These are phyloP conservation scores for Camptophora hylomeconis DNA, from an alignment of 2,329 filamentous ascomycete species.

Conservation along the genomic window DNA sequence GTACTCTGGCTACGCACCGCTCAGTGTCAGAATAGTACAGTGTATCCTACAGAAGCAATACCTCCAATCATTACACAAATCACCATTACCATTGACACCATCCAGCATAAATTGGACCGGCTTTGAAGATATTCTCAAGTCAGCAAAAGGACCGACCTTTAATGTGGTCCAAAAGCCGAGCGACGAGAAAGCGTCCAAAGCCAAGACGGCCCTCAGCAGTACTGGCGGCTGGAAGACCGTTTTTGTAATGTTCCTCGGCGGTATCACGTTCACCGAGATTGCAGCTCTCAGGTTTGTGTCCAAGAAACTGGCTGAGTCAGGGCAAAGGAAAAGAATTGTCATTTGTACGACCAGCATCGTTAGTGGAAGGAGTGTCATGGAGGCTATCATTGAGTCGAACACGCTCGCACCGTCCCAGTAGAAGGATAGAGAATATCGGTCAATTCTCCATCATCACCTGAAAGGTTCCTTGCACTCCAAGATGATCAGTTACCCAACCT, in stretches of 20 bases:
- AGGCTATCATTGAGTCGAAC: constrained; percentile 62
- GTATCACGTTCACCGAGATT: constrained; percentile 91
- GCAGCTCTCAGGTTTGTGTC: constrained; percentile 85
- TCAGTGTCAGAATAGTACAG: constrained; percentile 83
- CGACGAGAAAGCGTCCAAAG: constrained; percentile 83
- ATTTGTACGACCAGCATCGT: constrained; percentile 89
- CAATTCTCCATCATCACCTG: no score
- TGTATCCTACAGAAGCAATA: constrained; percentile 86
- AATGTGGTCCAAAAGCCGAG: constrained; percentile 75
- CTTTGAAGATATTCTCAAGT: constrained; percentile 84
- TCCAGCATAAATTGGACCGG: constrained; percentile 75
- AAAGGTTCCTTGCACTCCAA: constrained; percentile 14
- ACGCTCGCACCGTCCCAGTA: no score
- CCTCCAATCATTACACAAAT: constrained; percentile 56
- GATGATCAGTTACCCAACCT: constrained; percentile 18
- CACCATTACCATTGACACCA: constrained; percentile 42
- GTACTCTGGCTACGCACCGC: constrained; percentile 89
- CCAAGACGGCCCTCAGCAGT: constrained; percentile 68
- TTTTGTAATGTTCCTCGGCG: constrained; percentile 95
- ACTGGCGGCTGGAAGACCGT: constrained; percentile 67
- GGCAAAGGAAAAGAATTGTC: constrained; percentile 57
- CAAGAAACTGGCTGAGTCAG: constrained; percentile 61
- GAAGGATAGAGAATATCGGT: no score
- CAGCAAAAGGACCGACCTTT: constrained; percentile 77
- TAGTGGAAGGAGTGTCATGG: constrained; percentile 80